Conservation (phyloP, 495 filamentous ascomycete species). For the Monascus purpureus region DNA sequence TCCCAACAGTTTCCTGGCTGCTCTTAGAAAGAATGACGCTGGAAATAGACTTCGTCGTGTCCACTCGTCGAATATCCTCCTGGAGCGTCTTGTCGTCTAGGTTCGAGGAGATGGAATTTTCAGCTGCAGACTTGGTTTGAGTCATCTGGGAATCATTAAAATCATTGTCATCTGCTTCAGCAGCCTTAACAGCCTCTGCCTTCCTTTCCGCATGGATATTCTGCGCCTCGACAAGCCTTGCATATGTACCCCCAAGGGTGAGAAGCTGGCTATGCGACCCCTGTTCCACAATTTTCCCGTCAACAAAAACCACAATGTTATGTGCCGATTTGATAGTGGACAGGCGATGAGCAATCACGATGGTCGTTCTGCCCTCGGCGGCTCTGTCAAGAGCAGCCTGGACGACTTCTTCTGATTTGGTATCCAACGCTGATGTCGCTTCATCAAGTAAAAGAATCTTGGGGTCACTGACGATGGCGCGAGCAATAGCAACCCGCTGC, state of each 20-base stretch:
- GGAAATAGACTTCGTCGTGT: slow-evolving; percentile 59
- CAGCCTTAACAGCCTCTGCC: slow-evolving; percentile 21
- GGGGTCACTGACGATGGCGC: slow-evolving; percentile 87
- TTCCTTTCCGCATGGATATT: slow-evolving; percentile 57
- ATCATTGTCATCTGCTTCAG: slow-evolving; percentile 16
- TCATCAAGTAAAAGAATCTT: slow-evolving; percentile 92
- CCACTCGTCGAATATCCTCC: slow-evolving; percentile 26
- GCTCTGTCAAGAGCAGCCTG: slow-evolving; percentile 85
- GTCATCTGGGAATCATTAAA: slow-evolving; percentile 13
- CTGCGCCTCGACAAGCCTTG: slow-evolving; percentile 67
- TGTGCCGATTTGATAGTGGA: slow-evolving; percentile 88
- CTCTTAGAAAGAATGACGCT: slow-evolving; percentile 49
- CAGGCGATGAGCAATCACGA: slow-evolving; percentile 88
- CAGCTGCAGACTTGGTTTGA: slow-evolving; percentile 18
- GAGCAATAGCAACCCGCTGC: slow-evolving; percentile 80
- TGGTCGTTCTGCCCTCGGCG: slow-evolving; percentile 82
- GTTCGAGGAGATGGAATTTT: slow-evolving; percentile 9
- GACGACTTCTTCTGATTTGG: slow-evolving; percentile 87
- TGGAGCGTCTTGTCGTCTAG: slow-evolving; percentile 13
- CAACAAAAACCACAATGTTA: slow-evolving; percentile 87
- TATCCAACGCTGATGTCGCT: slow-evolving; percentile 89
- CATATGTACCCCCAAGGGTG: slow-evolving; percentile 47
- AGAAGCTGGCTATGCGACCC: slow-evolving; percentile 66
- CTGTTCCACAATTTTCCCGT: slow-evolving; percentile 79
- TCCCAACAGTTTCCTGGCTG: slow-evolving; percentile 26